These are phyloP conservation scores for Meredithiella fracta DNA, from an alignment of 2,329 filamentous ascomycete genomes.

Conservation along the genomic window DNA sequence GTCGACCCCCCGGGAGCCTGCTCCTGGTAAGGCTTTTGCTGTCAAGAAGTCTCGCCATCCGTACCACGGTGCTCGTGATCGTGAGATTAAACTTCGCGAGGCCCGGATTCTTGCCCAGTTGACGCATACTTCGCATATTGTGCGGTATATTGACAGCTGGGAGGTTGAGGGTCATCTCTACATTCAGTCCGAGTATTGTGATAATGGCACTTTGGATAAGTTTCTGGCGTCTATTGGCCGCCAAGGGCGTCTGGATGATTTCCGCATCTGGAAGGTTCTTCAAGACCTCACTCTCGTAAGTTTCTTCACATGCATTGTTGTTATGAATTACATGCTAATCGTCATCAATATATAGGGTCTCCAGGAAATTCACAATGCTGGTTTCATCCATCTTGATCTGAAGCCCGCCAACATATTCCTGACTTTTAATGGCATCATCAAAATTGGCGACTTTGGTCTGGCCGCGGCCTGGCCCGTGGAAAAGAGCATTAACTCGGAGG, in stretches of 20 bases:
- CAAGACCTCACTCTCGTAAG: slow-evolving; percentile 69
- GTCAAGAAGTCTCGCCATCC: slow-evolving; percentile 85
- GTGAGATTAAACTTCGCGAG: slow-evolving; percentile 70
- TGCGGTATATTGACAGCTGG: slow-evolving; percentile 76
- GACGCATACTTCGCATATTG: slow-evolving; percentile 64
- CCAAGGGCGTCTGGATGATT: slow-evolving; percentile 82
- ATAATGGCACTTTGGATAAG: slow-evolving; percentile 75
- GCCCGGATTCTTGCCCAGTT: slow-evolving; percentile 65
- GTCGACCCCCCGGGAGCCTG: slow-evolving; percentile 32
- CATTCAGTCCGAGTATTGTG: slow-evolving; percentile 94
- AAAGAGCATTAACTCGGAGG: slow-evolving; percentile 69
- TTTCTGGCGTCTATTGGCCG: slow-evolving; percentile 73
- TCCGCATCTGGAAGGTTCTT: slow-evolving; percentile 95
- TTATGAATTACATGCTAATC: slow-evolving; percentile 11
- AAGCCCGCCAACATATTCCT: slow-evolving; percentile 78
- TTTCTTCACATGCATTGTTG: slow-evolving; percentile 15
- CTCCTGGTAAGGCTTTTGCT: slow-evolving; percentile 54
- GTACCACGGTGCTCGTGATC: slow-evolving; percentile 61
- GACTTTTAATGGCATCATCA: slow-evolving; percentile 63
- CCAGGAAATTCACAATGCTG: slow-evolving; percentile 74
- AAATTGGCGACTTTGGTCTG: slow-evolving; percentile 76
- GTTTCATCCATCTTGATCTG: slow-evolving; percentile 71
- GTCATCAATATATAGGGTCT: slow-evolving; percentile 45
- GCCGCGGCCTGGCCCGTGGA: slow-evolving; percentile 64
- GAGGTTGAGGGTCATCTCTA: slow-evolving; percentile 74